Evolutionary conservation across 768 basidiomycete genomes (phyloP).

Genomic region (Tephrocybe sp.): DNA sequence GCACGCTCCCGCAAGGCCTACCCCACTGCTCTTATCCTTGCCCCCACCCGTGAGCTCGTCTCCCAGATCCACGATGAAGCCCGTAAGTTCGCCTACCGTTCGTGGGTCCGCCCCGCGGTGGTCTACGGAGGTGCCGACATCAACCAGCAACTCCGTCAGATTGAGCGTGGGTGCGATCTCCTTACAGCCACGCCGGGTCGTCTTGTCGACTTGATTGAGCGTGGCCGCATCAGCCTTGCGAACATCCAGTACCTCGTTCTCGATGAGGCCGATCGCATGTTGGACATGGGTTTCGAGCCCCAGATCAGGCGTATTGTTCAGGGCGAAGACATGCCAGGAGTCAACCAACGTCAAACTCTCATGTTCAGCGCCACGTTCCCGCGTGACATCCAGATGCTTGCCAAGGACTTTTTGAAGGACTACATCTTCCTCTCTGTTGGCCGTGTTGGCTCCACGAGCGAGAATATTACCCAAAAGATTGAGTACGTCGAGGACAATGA

Average conservation of each 20-base stretch:
- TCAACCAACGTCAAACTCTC: slow-evolving; percentile 89
- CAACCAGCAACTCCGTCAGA: slow-evolving; percentile 87
- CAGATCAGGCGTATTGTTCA: slow-evolving; percentile 98
- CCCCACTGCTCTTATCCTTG: slow-evolving; percentile 96
- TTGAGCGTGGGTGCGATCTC: slow-evolving; percentile 96
- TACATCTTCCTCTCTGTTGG: slow-evolving; percentile 99
- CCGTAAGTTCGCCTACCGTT: slow-evolving; percentile 97
- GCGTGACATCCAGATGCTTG: slow-evolving; percentile 96
- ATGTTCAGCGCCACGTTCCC: slow-evolving; percentile 99
- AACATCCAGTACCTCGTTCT: slow-evolving; percentile 98
- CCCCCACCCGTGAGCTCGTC: slow-evolving; percentile 97
- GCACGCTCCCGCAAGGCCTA: slow-evolving; percentile 83
- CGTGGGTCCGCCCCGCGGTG: slow-evolving; percentile 98
- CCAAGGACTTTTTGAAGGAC: slow-evolving; percentile 95
- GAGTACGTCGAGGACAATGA: slow-evolving; percentile 98
- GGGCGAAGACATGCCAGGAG: slow-evolving; percentile 97
- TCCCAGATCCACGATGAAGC: slow-evolving; percentile 99
- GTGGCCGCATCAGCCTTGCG: slow-evolving; percentile 92
- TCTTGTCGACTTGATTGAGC: slow-evolving; percentile 97
- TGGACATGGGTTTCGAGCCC: slow-evolving; percentile 99
- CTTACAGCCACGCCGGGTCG: slow-evolving; percentile 97
- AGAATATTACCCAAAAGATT: slow-evolving; percentile 99
- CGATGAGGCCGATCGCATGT: slow-evolving; percentile 99
- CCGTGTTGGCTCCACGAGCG: slow-evolving; percentile 96
- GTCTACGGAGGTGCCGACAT: slow-evolving; percentile 99